These are phyloP conservation scores for Raffaelea albimanens DNA, from an alignment of 2,329 filamentous ascomycete species.

Conservation along the genomic window DNA sequence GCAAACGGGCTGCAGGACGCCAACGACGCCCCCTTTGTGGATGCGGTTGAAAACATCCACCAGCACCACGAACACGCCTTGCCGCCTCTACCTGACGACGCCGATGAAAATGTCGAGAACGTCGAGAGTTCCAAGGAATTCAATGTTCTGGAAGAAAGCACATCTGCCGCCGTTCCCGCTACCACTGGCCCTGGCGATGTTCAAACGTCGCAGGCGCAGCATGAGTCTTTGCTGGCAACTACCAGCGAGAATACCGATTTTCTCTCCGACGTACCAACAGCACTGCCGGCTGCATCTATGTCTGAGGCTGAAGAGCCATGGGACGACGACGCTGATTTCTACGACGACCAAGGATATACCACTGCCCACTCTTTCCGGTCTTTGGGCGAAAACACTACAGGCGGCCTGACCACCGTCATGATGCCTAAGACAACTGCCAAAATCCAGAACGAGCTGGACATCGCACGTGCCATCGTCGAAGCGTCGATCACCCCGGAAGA, in stretches of 20 bases:
- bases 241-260: background rate
- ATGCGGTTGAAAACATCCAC: constrained; percentile 33
- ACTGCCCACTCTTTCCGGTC: constrained; percentile 70
- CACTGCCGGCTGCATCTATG: constrained; percentile 1
- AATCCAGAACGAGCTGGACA: constrained; percentile 62
- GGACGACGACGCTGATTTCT: constrained; percentile 66
- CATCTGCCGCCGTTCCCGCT: background rate
- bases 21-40: constrained; percentile 32
- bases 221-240: too few species aligned
- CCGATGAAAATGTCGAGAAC: background rate
- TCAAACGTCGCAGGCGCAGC: background rate
- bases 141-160: background rate
- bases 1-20: constrained; percentile 18
- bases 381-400: constrained; percentile 53
- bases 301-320: constrained; percentile 62
- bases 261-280: constrained; percentile 6
- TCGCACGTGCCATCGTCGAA: constrained; percentile 56
- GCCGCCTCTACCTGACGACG: background rate
- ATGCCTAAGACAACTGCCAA: constrained; percentile 64
- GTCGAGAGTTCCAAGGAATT: background rate
- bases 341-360: constrained; percentile 61
- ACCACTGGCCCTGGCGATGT: background rate
- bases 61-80: background rate
- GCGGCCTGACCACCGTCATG: constrained; percentile 48
- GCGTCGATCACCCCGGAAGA: constrained; percentile 59